Evolutionary conservation across 257 asterid genomes (phyloP), one percentile per base, ranked within the genome.

Genomic region (Linderniella brevidens): DNA sequence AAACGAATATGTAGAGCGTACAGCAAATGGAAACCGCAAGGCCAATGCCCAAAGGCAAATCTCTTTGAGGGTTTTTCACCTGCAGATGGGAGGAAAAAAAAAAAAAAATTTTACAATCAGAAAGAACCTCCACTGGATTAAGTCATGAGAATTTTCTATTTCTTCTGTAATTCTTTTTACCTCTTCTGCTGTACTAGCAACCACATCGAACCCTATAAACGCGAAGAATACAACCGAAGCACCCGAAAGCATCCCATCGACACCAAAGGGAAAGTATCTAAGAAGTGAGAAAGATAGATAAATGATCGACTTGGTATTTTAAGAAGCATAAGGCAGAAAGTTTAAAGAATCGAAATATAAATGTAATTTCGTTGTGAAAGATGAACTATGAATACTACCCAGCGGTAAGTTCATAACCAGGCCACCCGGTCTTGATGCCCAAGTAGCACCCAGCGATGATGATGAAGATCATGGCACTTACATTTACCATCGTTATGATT

Each of bases 31-130:
- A 70, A 56, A 88, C 65, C 7, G 95, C 79, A 47, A 81, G 51
- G 38, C 95, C 98, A 25, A 88, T 88, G 47, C 98, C 98, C 75
- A 88, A 50, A 14, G 98, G 98, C 61, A 88, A 58, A 64, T 88
- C 98, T 13, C 93, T 70, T 60, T 88, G 98, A 59, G 98, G 98
- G 63, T 84, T 74, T 67, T 76, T 84, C 60, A 88, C 98, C 97
- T 87, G 75, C 49, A 52, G 15, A 45, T 19, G 17, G 5, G 35
- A 35, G 42, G 53, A 46, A 42, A n/a, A n/a, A n/a, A n/a, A n/a
- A n/a, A n/a, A n/a, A 14, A 16, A n/a, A n/a, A n/a, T n/a, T n/a
- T n/a, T n/a, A n/a, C n/a, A n/a, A n/a, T 25, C 32, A 25, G 6
- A 25, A 6, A 25, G 32, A 25, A 25, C 4, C 32, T 25, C 32